These are phyloP conservation scores for Erysimum pusillum DNA, from an alignment of 441 rosid species.

Conservation along the genomic window DNA sequence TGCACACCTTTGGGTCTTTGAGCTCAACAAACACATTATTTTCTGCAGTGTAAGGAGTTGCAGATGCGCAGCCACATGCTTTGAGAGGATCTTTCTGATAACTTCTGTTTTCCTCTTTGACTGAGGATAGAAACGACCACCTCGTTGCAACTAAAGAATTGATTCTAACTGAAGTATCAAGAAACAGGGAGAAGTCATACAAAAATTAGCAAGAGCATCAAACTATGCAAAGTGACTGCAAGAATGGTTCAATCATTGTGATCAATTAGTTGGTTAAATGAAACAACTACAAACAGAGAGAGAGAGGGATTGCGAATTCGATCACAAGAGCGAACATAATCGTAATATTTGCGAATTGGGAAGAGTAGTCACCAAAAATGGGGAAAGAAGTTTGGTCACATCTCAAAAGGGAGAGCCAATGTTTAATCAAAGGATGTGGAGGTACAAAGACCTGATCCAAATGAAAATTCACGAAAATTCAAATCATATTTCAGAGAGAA, in stretches of 20 bases:
- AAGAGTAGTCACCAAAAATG: constrained; percentile 27
- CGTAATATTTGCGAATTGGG: neutral
- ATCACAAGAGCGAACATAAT: neutral
- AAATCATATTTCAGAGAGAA: neutral
- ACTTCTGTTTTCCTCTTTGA: constrained; percentile 54
- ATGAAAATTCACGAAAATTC: neutral
- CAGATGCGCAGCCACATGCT: constrained; percentile 51
- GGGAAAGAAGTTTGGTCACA: constrained; percentile 38
- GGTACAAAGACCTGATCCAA: constrained; percentile 36
- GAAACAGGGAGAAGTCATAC: neutral
- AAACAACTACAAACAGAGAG: neutral
- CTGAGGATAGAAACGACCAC: constrained; percentile 54
- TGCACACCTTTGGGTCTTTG: constrained; percentile 56
- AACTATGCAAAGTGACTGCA: neutral
- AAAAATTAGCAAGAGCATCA: neutral
- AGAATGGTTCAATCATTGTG: too few relatives aligned
- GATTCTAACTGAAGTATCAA: constrained; percentile 56
- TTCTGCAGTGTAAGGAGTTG: constrained; percentile 50
- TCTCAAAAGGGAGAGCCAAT: constrained; percentile 37
- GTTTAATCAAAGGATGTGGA: constrained; percentile 43
- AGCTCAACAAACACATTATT: constrained; percentile 45
- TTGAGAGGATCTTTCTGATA: constrained; percentile 48
- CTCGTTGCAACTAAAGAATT: constrained; percentile 52
- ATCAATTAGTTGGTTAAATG: neutral
- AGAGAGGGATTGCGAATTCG: neutral